Percentiles rank a stretch among this genome's conserved stretches.
Conservation (phyloP, 1,284 basidiomycete species). For the Mixia osmundae region DNA sequence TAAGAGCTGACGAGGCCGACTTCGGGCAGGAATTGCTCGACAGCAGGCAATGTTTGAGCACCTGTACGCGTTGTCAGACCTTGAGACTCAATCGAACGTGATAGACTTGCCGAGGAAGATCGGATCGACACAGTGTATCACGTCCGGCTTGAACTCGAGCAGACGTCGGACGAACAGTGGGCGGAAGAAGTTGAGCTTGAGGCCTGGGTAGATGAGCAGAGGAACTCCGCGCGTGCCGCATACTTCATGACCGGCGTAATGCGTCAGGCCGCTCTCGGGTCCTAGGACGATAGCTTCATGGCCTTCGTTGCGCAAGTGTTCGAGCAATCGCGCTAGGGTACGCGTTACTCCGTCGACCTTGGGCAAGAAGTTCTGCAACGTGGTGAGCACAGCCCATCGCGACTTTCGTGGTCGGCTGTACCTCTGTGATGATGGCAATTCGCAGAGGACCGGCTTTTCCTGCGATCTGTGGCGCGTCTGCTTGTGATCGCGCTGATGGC, state of each 20-base stretch:
- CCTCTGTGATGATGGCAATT: slow-evolving; percentile 23
- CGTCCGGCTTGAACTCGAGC: slow-evolving; percentile 28
- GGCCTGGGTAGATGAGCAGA: slow-evolving; percentile 30
- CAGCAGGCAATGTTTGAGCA: slow-evolving; percentile 19
- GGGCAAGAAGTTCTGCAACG: slow-evolving; percentile 31
- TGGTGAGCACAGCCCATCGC: background rate
- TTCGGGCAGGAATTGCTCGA: slow-evolving; percentile 21
- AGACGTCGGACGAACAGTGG: slow-evolving; percentile 29
- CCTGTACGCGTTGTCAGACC: too few relatives aligned
- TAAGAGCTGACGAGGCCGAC: slow-evolving; percentile 31
- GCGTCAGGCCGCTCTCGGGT: slow-evolving; percentile 28
- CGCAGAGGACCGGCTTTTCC: slow-evolving; percentile 12
- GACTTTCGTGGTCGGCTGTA: slow-evolving; percentile 2
- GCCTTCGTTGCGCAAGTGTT: slow-evolving; percentile 31
- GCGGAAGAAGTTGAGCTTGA: slow-evolving; percentile 33
- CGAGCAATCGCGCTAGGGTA: slow-evolving; percentile 31
- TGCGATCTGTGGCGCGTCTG: too few relatives aligned
- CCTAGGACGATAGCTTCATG: slow-evolving; percentile 32
- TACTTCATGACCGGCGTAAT: slow-evolving; percentile 31
- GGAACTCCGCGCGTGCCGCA: slow-evolving; percentile 33
- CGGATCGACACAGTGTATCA: slow-evolving; percentile 26
- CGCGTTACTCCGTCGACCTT: slow-evolving; percentile 34
- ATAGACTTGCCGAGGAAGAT: background rate
- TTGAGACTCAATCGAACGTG: too few relatives aligned
- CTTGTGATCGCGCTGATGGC: too few relatives aligned